Conservation (phyloP, 805 yeast genomes). For the Komagataella mondaviorum region DNA sequence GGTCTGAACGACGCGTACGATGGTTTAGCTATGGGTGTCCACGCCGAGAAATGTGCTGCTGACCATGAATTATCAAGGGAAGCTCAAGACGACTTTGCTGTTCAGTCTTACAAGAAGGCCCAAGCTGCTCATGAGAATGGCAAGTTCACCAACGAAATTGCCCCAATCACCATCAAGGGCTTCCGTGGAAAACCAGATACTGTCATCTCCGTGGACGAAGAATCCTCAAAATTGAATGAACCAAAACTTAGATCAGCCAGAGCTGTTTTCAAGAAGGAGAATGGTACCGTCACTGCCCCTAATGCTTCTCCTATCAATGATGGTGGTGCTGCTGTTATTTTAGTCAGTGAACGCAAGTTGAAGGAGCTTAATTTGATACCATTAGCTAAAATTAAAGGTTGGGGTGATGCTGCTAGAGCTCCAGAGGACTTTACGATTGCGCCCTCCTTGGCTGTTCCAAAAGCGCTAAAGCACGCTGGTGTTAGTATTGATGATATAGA, state of each 20-base stretch:
- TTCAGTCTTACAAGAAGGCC: conserved; percentile 76
- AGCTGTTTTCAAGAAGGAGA: conserved; percentile 87
- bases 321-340: conserved; percentile 92
- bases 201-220: conserved; percentile 70
- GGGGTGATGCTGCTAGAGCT: conserved; percentile 97
- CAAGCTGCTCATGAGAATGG: conserved; percentile 68
- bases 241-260: conserved; percentile 70
- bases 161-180: conserved; percentile 84
- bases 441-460: conserved; percentile 90
- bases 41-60: conserved; percentile 92
- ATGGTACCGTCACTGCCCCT: conserved; percentile 95
- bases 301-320: conserved; percentile 95
- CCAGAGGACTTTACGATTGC: conserved; percentile 96
- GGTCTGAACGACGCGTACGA: conserved; percentile 91
- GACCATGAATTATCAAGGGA: conserved; percentile 72
- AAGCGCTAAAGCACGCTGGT: conserved; percentile 83
- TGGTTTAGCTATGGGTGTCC: conserved; percentile 85
- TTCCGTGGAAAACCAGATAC: conserved; percentile 81
- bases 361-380: conserved; percentile 82
- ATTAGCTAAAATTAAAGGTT: conserved; percentile 75
- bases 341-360: conserved; percentile 76
- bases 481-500: conserved; percentile 57
- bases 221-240: conserved; percentile 65
- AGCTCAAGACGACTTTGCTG: conserved; percentile 82
- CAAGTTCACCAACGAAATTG: conserved; percentile 71